A percentile compares a stretch with the other conserved stretches of the same genome.
These are phyloP conservation scores for Daldinia childiae DNA, from an alignment of 495 filamentous ascomycete species.

Conservation along the genomic window DNA sequence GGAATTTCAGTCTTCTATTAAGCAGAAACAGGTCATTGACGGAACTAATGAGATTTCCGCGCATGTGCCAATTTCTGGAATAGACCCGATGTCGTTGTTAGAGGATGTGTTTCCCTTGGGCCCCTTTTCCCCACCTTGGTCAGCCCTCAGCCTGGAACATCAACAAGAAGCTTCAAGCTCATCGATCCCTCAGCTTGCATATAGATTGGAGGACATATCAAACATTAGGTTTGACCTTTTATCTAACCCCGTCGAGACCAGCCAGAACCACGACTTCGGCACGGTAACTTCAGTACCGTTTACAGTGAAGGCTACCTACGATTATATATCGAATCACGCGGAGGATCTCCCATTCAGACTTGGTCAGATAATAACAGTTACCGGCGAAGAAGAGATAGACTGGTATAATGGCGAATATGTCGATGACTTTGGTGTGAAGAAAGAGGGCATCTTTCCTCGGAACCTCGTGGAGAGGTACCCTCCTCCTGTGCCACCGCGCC, in stretches of 20 bases:
- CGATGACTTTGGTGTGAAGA: not conserved
- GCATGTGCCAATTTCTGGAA: not conserved
- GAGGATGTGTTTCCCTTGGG: not conserved
- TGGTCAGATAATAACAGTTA: not conserved
- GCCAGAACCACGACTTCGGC: not conserved
- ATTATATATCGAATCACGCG: not conserved
- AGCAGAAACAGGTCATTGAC: not conserved
- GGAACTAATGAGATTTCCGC: not conserved
- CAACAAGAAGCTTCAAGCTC: not conserved
- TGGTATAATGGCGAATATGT: constrained; percentile 1
- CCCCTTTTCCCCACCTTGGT: not conserved
- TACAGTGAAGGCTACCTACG: not conserved
- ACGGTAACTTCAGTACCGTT: not conserved
- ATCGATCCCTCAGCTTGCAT: not conserved
- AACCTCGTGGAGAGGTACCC: not conserved
- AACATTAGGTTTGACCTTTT: not conserved
- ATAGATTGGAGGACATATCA: not conserved
- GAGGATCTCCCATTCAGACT: not conserved
- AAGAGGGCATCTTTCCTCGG: not conserved
- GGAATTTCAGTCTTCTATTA: not conserved
- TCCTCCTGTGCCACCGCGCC: not conserved
- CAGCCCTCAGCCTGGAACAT: not conserved
- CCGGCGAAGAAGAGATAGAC: not conserved
- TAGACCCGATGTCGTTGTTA: not conserved
- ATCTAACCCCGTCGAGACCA: not conserved